Percentiles rank a stretch among this genome's conserved stretches.
These are phyloP conservation scores for Phytophthora parvispora DNA, from an alignment of 352 stramenopile species.

Conservation along the genomic window DNA sequence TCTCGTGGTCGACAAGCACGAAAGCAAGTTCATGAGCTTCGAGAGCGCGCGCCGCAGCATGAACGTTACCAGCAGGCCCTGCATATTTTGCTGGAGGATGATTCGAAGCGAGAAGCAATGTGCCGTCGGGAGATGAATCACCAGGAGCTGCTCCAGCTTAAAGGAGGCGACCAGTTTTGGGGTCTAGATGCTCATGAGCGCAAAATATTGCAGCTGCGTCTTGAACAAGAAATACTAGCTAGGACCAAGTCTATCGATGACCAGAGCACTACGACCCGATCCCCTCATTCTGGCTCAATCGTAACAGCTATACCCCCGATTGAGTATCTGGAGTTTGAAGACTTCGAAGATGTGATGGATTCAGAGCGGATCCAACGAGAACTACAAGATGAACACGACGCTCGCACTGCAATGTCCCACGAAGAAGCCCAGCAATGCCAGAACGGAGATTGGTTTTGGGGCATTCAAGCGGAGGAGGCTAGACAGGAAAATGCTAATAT, in stretches of 20 bases:
- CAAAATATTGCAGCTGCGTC: slow-evolving; percentile 46
- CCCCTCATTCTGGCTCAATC: neutral
- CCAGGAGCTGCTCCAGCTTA: slow-evolving; percentile 62
- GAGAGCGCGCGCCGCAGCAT: neutral
- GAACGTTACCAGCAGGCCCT: neutral
- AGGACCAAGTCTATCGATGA: slow-evolving; percentile 10
- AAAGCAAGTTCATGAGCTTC: slow-evolving; percentile 23
- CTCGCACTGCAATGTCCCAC: slow-evolving; percentile 37
- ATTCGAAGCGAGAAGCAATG: slow-evolving; percentile 42
- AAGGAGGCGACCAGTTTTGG: slow-evolving; percentile 61
- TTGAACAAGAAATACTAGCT: slow-evolving; percentile 57
- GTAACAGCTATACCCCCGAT: neutral
- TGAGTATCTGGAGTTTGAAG: slow-evolving; percentile 17
- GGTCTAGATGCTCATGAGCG: slow-evolving; percentile 52
- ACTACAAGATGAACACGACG: slow-evolving; percentile 33
- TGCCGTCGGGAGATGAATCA: slow-evolving; percentile 61
- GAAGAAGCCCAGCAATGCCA: slow-evolving; percentile 58
- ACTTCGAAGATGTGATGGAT: slow-evolving; percentile 25
- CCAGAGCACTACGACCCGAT: neutral
- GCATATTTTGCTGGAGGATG: neutral
- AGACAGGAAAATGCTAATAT: slow-evolving; percentile 37
- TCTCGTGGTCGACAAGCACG: slow-evolving; percentile 50
- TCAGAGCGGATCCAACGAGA: slow-evolving; percentile 31
- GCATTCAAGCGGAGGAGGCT: slow-evolving; percentile 64
- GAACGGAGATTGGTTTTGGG: slow-evolving; percentile 66